Percentiles rank a stretch among this genome's conserved stretches.
Conservation (phyloP, 257 asterid species). For the Gentiana straminea region DNA sequence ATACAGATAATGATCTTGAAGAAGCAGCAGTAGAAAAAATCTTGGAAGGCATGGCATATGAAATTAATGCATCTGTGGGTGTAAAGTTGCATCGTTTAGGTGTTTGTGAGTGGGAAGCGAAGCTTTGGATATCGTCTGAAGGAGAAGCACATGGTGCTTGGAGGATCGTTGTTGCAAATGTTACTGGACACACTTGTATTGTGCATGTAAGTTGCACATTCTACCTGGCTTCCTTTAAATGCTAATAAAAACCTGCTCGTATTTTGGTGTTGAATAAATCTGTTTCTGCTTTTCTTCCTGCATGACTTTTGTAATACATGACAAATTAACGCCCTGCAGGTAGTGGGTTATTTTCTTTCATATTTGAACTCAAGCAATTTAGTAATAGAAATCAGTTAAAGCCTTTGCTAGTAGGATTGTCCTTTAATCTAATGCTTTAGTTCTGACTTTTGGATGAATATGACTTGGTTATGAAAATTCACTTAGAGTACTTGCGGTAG, state of each 20-base stretch:
- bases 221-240: neutral
- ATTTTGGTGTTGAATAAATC: neutral
- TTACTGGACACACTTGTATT: slow-evolving; percentile 90
- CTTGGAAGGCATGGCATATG: slow-evolving; percentile 57
- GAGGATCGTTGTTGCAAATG: slow-evolving; percentile 86
- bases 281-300: too few species aligned
- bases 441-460: too few species aligned
- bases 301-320: too few species aligned
- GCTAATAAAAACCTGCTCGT: neutral
- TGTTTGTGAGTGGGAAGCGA: slow-evolving; percentile 91
- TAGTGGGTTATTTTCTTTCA: too few species aligned
- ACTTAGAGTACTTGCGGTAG: too few species aligned
- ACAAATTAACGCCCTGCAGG: too few species aligned
- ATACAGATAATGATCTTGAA: slow-evolving; percentile 40
- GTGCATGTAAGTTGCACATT: slow-evolving; percentile 57
- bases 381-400: too few species aligned
- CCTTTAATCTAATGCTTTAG: too few species aligned
- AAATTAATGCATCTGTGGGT: slow-evolving; percentile 65
- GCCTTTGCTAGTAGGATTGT: too few species aligned
- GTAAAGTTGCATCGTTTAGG: slow-evolving; percentile 92
- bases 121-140: slow-evolving; percentile 83
- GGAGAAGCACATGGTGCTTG: slow-evolving; percentile 97
- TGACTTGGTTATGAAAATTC: too few species aligned
- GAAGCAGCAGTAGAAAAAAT: slow-evolving; percentile 61
- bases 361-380: too few species aligned